Evolutionary conservation across 1,284 basidiomycete genomes (phyloP).

Genomic region (Mrakiaceae sp.): DNA sequence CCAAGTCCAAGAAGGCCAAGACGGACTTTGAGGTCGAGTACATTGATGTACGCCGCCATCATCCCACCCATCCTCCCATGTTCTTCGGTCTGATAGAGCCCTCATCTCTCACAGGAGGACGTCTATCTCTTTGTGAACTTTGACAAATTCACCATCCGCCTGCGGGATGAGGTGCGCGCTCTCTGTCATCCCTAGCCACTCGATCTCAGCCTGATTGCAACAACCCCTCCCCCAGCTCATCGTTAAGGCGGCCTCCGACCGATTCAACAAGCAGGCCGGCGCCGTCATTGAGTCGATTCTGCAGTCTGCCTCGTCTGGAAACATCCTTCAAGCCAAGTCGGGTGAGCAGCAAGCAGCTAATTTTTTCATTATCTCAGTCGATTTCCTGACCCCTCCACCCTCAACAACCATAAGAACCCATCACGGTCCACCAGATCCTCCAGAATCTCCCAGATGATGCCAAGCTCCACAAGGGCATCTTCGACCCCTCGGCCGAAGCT

Average conservation of each 20-base stretch:
- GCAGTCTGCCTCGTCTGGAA: slow-evolving; percentile 31
- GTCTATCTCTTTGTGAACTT: slow-evolving; percentile 70
- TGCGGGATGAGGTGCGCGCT: slow-evolving; percentile 64
- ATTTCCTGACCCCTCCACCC: slow-evolving; percentile 37
- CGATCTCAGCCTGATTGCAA: too few relatives aligned
- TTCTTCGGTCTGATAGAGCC: too few relatives aligned
- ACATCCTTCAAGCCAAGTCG: slow-evolving; percentile 41
- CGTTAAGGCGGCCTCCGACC: slow-evolving; percentile 57
- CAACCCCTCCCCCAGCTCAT: slow-evolving; percentile 47
- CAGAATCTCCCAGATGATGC: slow-evolving; percentile 32
- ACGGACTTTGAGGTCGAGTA: slow-evolving; percentile 42
- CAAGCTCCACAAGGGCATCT: slow-evolving; percentile 52
- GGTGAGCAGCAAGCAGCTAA: slow-evolving; percentile 35
- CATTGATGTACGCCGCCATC: slow-evolving; percentile 45
- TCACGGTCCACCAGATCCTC: slow-evolving; percentile 25
- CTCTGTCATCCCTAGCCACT: background rate
- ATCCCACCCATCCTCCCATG: too few relatives aligned
- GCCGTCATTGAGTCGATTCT: slow-evolving; percentile 58
- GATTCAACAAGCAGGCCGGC: slow-evolving; percentile 64
- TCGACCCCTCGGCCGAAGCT: slow-evolving; percentile 46
- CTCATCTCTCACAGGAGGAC: slow-evolving; percentile 39
- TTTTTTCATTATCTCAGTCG: background rate
- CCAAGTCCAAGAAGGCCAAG: slow-evolving; percentile 25
- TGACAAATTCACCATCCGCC: slow-evolving; percentile 74
- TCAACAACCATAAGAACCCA: slow-evolving; percentile 42